Conservation (phyloP, 2,329 filamentous ascomycete species). For the Aspergillus unguis region DNA sequence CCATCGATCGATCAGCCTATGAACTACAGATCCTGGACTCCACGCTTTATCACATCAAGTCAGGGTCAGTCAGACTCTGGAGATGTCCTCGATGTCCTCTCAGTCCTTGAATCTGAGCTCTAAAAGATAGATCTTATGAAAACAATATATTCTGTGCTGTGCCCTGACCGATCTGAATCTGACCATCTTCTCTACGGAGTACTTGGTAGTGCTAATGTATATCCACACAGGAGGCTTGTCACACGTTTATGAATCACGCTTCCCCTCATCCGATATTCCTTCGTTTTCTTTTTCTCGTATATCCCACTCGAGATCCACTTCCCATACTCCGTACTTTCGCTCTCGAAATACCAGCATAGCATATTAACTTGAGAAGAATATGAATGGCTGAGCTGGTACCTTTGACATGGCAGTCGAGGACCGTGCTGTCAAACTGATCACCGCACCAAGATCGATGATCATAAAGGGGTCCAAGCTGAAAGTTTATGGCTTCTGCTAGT, state of each 20-base stretch:
- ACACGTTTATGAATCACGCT: slow-evolving; percentile 9
- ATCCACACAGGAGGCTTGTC: neutral
- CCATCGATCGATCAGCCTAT: too few relatives aligned
- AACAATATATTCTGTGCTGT: too few relatives aligned
- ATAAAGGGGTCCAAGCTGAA: neutral
- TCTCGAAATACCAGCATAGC: slow-evolving; percentile 1
- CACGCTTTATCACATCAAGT: too few relatives aligned
- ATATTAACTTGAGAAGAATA: neutral
- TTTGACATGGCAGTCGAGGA: neutral
- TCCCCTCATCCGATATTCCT: slow-evolving; percentile 5
- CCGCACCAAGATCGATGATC: slow-evolving; percentile 3
- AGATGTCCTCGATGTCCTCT: too few relatives aligned
- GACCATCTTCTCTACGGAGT: too few relatives aligned
- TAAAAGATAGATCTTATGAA: too few relatives aligned
- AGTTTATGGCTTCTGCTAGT: neutral
- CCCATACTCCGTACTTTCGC: slow-evolving; percentile 4
- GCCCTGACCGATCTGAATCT: too few relatives aligned
- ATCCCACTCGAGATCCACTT: slow-evolving; percentile 16
- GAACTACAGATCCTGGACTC: too few relatives aligned
- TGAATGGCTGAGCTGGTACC: neutral
- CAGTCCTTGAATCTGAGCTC: too few relatives aligned
- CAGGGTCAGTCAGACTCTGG: too few relatives aligned
- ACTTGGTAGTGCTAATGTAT: too few relatives aligned
- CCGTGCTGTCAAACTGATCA: slow-evolving; percentile 2
- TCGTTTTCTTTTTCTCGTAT: slow-evolving; percentile 4